Percentiles rank a stretch among this genome's conserved stretches.
Evolutionary conservation across 345 rosid species (phyloP).

Genomic region (Salix exigua): DNA sequence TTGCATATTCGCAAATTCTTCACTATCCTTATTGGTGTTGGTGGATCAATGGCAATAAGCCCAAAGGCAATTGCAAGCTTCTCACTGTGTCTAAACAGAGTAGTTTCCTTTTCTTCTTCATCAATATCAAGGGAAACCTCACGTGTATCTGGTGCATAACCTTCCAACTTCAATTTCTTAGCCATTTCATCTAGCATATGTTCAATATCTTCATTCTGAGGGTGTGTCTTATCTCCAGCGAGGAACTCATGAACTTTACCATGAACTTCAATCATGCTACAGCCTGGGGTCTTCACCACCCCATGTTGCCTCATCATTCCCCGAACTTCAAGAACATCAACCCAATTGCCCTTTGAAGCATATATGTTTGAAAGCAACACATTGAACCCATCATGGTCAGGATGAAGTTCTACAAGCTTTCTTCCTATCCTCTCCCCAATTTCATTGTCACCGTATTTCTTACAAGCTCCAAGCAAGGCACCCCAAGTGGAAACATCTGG

Average conservation of each 20-base stretch:
- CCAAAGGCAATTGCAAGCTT: conserved; percentile 56
- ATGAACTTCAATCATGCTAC: conserved; percentile 52
- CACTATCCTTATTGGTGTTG: conserved; percentile 43
- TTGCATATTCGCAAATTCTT: conserved; percentile 48
- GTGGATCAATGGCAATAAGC: conserved; percentile 32
- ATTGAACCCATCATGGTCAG: conserved; percentile 57
- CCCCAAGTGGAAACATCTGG: conserved; percentile 72
- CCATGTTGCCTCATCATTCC: conserved; percentile 42
- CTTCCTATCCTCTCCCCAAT: conserved; percentile 60
- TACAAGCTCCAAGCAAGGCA: conserved; percentile 62
- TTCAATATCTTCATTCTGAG: conserved; percentile 37
- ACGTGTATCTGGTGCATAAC: conserved; percentile 41
- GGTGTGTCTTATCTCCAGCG: conserved; percentile 46
- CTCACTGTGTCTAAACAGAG: conserved; percentile 48
- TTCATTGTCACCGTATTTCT: conserved; percentile 41
- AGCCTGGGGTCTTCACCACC: conserved; percentile 53
- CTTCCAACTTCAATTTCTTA: conserved; percentile 36
- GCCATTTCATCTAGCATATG: conserved; percentile 44
- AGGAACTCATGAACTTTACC: conserved; percentile 49
- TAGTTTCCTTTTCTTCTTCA: conserved; percentile 53
- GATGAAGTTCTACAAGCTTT: conserved; percentile 54
- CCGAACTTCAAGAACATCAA: conserved; percentile 43
- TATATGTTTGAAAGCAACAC: conserved; percentile 53
- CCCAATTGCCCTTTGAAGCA: conserved; percentile 60
- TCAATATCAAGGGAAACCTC: conserved; percentile 50